phyloP scores from a whole-genome alignment of 169 alveolate species.

The Sarcocystis neurona region DNA sequence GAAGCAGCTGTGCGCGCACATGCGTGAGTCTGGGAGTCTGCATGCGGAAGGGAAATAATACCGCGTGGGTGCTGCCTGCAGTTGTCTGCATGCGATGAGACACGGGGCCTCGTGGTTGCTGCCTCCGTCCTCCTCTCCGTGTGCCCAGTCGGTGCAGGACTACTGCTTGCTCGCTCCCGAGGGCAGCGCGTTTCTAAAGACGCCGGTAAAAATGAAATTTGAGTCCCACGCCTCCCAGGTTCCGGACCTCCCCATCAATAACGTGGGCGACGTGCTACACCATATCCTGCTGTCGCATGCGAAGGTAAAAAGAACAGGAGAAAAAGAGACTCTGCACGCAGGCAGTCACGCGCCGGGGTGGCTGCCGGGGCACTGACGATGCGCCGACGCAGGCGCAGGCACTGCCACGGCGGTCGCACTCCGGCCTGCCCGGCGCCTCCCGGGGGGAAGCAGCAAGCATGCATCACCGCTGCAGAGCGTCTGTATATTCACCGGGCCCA shows the following conservation, averaged over 20 bases:
- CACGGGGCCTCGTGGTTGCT: too few species aligned
- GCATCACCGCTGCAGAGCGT: background rate
- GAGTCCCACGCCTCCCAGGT: conserved; percentile 74
- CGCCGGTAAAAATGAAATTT: conserved; percentile 81
- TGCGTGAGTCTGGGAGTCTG: too few species aligned
- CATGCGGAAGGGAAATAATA: too few species aligned
- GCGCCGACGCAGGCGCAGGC: background rate
- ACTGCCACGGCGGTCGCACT: background rate
- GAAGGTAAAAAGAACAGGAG: conserved; percentile 16
- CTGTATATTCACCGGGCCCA: background rate
- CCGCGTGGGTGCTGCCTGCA: too few species aligned
- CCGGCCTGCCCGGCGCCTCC: background rate
- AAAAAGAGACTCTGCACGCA: too few species aligned
- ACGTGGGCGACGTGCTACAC: conserved; percentile 81
- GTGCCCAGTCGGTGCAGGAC: conserved; percentile 77
- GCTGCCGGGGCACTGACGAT: background rate
- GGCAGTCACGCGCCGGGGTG: too few species aligned
- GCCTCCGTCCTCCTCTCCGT: too few species aligned
- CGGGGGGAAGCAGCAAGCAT: background rate
- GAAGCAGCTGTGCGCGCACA: too few species aligned
- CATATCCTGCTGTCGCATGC: conserved; percentile 85
- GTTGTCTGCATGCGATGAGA: too few species aligned
- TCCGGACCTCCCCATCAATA: conserved; percentile 56
- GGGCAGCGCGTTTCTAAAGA: conserved; percentile 78
- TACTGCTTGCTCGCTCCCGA: conserved; percentile 81